These are phyloP conservation scores for Apiospora arundinis DNA, from an alignment of 2,329 filamentous ascomycete species.

Conservation along the genomic window DNA sequence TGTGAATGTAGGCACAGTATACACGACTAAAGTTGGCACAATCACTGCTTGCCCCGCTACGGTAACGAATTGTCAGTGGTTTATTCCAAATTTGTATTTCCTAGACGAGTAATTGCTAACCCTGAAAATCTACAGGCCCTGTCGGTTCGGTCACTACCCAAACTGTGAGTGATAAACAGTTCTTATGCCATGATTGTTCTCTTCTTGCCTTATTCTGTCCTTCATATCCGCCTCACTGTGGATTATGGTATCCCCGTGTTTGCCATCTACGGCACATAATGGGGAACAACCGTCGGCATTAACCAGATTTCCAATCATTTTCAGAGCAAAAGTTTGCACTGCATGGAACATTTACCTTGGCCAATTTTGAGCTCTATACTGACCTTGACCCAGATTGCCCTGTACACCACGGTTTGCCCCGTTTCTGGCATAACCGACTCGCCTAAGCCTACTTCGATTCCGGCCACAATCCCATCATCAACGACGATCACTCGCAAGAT, in stretches of 20 bases:
- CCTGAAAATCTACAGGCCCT: neutral
- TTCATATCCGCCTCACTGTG: too few relatives aligned
- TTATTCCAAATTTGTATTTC: too few relatives aligned
- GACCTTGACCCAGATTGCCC: neutral
- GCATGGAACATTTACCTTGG: too few relatives aligned
- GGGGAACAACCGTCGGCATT: neutral
- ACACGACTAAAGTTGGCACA: constrained; percentile 33
- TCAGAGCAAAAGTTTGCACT: too few relatives aligned
- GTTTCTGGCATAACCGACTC: neutral
- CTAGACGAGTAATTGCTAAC: too few relatives aligned
- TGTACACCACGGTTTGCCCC: neutral
- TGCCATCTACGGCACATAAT: neutral
- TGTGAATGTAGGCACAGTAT: neutral
- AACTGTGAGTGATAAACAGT: neutral
- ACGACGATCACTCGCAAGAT: neutral
- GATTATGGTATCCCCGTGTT: too few relatives aligned
- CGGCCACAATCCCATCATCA: neutral
- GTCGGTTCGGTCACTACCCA: neutral
- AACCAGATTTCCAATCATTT: too few relatives aligned
- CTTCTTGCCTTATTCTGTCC: too few relatives aligned
- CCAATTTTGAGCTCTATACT: neutral
- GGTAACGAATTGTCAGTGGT: constrained; percentile 41
- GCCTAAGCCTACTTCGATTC: neutral
- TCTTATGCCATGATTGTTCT: too few relatives aligned
- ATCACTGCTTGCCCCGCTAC: constrained; percentile 41